Base-by-base conservation (phyloP, 441 rosid species). In the Populus hybrid region DNA sequence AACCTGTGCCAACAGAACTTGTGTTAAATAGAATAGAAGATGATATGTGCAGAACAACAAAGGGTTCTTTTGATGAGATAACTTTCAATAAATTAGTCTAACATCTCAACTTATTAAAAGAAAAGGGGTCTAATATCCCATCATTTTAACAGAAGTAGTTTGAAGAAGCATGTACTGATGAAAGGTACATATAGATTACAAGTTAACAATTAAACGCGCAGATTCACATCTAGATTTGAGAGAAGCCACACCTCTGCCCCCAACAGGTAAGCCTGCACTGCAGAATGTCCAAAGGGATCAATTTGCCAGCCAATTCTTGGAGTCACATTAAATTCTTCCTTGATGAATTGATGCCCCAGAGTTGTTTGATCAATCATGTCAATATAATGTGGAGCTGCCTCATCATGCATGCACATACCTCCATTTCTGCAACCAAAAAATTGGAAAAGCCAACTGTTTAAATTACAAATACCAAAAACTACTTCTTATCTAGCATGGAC, bases 281-380 rank as follows among this genome's bases (percentile, higher is more conserved):
- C 99, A 81, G 99, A 94, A 89, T 96, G 99, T 81, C 99, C 99
- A 81, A 96, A 96, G 5, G 99, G 98, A 79, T 96, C 99, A 74
- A 96, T 93, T 86, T 96, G 99, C 99, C 99, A 96, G 72, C 98
- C 98, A 80, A 94, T 94, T 86, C 98, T 92, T 6, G 99, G 99
- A 82, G 95, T 96, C 78, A 94, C 81, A 79, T 89, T 90, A 83
- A 96, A 94, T 86, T 91, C 92, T 79, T 90, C 83, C 80, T 86
- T 84, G 66, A 96, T 93, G 73, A 92, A 96, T n/a, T 87, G 88
- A 83, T 96, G 99, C 64, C 98, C 98, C 46, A 93, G 93, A 74
- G 98, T 94, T 73, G 97, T 94, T 86, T 96, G 99, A 85, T 96
- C 99, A 84, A 94, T 93, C 98, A 96, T 96, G 80, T 96, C 99